Base-by-base conservation (phyloP, 768 basidiomycete genomes). In the Aureoboletus auriporus region DNA sequence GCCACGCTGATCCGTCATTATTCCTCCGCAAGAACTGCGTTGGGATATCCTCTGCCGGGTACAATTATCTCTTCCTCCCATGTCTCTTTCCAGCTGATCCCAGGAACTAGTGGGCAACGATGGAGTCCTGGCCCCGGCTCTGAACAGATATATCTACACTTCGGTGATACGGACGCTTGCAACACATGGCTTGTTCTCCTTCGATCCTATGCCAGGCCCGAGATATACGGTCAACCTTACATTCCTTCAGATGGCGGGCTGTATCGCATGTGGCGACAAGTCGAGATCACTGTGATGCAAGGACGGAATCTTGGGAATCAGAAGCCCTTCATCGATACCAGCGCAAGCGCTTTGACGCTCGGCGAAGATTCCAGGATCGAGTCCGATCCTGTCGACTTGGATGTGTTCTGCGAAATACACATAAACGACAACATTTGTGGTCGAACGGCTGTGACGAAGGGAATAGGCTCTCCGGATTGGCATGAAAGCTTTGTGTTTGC, bases 201-300 rank as follows among this genome's bases (percentile, higher is more conserved):
- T 47, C 82, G 83, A 50, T 89, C 90, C 4, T 91, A 87, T 65
- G 84, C 92, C 11, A 76, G 77, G 43, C 84, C 89, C 1, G 90
- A 92, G 65, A 79, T 86, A 46, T 89, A 90, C 60, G 89, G 85
- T 30, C 72, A 74, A 54, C 69, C 75, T 62, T 71, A 75, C 54
- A 71, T 72, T 34, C 73, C 79, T 17, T 59, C 66, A 43, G 83
- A 83, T 51, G 86, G 84, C 37, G 89, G 89, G 7, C 78, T 86
- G 10, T 91, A 89, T 67, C 83, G 91, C 46, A 86, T 93, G 79
- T 93, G 88, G 86, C 77, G 92, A 43, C 86, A 88, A 63, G 75
- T 93, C 20, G 81, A 88, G 53, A 70, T 93, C 23, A 77, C 79
- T 28, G 73, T 90, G 46, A 72, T 84, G 34, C 85, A 89, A 66